A percentile compares a stretch with the other conserved stretches of the same genome.
Evolutionary conservation across 1,284 basidiomycete genomes (phyloP).

Genomic region (Cutaneotrichosporon dermatis): DNA sequence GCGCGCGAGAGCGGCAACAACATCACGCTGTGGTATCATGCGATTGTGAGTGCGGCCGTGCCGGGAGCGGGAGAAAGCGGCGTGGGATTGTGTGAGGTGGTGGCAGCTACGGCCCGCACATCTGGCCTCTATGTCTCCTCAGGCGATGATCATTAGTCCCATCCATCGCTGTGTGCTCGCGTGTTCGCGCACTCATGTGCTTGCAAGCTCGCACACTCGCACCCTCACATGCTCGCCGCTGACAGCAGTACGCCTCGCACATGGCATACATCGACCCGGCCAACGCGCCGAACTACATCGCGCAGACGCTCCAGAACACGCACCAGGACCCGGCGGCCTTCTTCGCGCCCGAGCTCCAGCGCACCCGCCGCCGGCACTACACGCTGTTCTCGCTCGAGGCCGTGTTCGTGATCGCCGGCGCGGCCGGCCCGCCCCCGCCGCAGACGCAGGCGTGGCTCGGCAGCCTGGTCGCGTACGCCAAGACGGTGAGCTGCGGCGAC

Average conservation of each 20-base stretch:
- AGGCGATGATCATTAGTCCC: too few species aligned
- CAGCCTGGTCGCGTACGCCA: conserved; percentile 20
- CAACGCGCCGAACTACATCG: conserved; percentile 1
- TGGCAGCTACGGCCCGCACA: too few species aligned
- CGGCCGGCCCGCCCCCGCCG: conserved; percentile 1
- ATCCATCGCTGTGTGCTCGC: too few species aligned
- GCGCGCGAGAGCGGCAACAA: conserved; percentile 26
- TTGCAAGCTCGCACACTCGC: too few species aligned
- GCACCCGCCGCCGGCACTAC: conserved; percentile 35
- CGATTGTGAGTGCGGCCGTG: conserved; percentile 22
- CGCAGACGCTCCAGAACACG: not conserved
- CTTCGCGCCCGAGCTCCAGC: conserved; percentile 23
- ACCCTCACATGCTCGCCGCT: not conserved
- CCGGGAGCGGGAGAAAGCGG: not conserved
- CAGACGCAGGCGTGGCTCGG: conserved; percentile 13
- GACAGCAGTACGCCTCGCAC: conserved; percentile 26
- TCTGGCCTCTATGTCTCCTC: too few species aligned
- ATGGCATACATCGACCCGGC: conserved; percentile 17
- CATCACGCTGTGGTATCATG: conserved; percentile 35
- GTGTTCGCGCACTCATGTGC: too few species aligned
- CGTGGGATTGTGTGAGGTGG: too few species aligned
- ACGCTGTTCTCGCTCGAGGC: conserved; percentile 34
- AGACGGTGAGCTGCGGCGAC: conserved; percentile 16
- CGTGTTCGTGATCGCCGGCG: conserved; percentile 21
- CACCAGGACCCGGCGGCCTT: conserved; percentile 11